A percentile compares a stretch with the other conserved stretches of the same genome.
Evolutionary conservation across 2,329 filamentous ascomycete genomes (phyloP).

Genomic region (Phialemoniopsis sp.): DNA sequence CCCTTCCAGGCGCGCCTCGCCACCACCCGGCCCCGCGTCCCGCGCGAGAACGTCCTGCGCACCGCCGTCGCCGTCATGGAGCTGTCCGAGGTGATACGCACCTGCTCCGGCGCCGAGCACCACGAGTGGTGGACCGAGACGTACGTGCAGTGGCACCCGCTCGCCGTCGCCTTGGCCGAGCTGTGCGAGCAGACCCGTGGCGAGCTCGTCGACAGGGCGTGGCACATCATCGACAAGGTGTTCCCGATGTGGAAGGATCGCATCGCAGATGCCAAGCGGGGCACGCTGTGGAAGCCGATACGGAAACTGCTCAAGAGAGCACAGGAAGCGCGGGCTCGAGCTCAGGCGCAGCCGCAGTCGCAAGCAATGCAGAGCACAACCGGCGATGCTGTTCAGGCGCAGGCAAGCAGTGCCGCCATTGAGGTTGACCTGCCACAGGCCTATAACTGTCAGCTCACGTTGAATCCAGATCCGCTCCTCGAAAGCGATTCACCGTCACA

Average conservation of each 20-base stretch:
- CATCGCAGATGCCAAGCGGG: constrained; percentile 45
- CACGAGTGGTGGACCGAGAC: constrained; percentile 44
- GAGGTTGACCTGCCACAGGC: too few relatives aligned
- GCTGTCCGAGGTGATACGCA: constrained; percentile 23
- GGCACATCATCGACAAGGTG: constrained; percentile 40
- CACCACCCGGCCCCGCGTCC: constrained; percentile 22
- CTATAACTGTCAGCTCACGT: too few relatives aligned
- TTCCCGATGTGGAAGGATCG: constrained; percentile 36
- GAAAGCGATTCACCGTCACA: background rate
- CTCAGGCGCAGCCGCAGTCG: constrained; percentile 16
- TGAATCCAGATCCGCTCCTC: too few relatives aligned
- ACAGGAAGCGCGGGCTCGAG: constrained; percentile 24
- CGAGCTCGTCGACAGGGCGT: constrained; percentile 41
- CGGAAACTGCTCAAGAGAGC: constrained; percentile 49
- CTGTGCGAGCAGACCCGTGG: constrained; percentile 43
- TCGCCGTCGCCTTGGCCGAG: constrained; percentile 48
- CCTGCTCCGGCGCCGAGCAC: constrained; percentile 26
- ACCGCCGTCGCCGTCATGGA: constrained; percentile 44
- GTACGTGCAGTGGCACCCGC: constrained; percentile 51
- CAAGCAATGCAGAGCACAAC: background rate
- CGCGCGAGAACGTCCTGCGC: constrained; percentile 36
- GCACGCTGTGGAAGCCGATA: constrained; percentile 50
- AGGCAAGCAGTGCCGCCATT: too few relatives aligned
- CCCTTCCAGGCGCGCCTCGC: constrained; percentile 27
- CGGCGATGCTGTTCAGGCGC: background rate